phyloP scores from a whole-genome alignment of 2,329 filamentous ascomycete species.

The Xylariales sp. region DNA sequence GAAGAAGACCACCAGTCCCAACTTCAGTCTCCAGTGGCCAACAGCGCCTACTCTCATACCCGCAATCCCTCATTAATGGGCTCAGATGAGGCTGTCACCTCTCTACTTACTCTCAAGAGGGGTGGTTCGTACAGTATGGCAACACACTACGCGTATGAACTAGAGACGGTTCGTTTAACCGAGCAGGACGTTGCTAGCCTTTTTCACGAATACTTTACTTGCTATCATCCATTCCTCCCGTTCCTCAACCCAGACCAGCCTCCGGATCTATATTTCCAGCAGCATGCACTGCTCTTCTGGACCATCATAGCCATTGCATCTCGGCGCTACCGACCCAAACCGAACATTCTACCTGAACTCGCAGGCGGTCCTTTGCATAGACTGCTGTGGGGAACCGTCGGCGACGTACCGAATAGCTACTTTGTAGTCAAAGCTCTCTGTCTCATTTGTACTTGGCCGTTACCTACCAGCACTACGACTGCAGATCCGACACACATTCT shows the following conservation, averaged over 20 bases:
- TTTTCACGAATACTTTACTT: conserved; percentile 70
- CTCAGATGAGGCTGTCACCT: conserved; percentile 65
- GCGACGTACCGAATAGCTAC: conserved; percentile 73
- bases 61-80: conserved; percentile 62
- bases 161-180: conserved; percentile 61
- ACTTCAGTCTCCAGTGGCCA: conserved; percentile 55
- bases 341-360: conserved; percentile 61
- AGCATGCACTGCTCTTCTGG: conserved; percentile 84
- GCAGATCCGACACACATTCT: conserved; percentile 79
- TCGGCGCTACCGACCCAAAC: conserved; percentile 62
- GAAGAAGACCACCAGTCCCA: conserved; percentile 51
- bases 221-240: conserved; percentile 74
- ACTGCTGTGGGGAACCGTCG: conserved; percentile 72
- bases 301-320: conserved; percentile 72
- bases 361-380: conserved; percentile 62
- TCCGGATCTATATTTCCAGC: conserved; percentile 71
- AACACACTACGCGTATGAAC: conserved; percentile 53
- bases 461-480: conserved; percentile 76
- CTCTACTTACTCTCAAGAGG: conserved; percentile 61
- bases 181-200: conserved; percentile 60
- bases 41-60: conserved; percentile 54
- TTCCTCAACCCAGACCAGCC: conserved; percentile 64
- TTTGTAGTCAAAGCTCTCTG: conserved; percentile 79
- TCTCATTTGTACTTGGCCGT: conserved; percentile 74
- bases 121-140: conserved; percentile 57